Evolutionary conservation across 371 early-diverging fungal genomes (phyloP).

Genomic region (Mortierella sp.): DNA sequence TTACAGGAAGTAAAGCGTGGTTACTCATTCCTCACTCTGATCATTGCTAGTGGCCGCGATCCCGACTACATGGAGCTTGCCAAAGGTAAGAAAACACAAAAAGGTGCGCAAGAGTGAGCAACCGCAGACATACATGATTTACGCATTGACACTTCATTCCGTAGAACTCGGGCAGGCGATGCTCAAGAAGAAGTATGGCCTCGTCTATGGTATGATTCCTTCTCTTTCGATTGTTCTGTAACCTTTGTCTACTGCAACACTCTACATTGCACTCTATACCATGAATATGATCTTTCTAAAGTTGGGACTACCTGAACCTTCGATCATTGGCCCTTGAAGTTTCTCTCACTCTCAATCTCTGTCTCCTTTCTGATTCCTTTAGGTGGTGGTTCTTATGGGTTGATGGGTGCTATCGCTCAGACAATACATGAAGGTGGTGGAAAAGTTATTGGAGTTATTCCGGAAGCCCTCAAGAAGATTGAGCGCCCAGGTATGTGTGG

Average conservation of each 20-base stretch:
- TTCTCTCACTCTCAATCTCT: too few species aligned
- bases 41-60: conserved; percentile 55
- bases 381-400: conserved; percentile 82
- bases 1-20: background rate
- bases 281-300: too few species aligned
- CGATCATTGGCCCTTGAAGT: too few species aligned
- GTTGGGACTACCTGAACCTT: too few species aligned
- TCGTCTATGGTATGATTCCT: conserved; percentile 81
- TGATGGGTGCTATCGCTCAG: conserved; percentile 86
- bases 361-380: too few species aligned
- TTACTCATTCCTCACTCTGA: background rate
- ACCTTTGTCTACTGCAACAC: too few species aligned
- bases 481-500: conserved; percentile 47
- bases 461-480: conserved; percentile 68
- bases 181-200: conserved; percentile 66
- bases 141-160: background rate
- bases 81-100: conserved; percentile 50
- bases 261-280: too few species aligned
- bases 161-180: conserved; percentile 72
- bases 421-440: conserved; percentile 68
- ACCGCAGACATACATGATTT: too few species aligned
- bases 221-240: background rate
- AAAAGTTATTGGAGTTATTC: conserved; percentile 75
- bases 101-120: too few species aligned
- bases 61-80: conserved; percentile 68